Conservation (phyloP, 73 alveolate species). For the Paramecium sexaurelia region DNA sequence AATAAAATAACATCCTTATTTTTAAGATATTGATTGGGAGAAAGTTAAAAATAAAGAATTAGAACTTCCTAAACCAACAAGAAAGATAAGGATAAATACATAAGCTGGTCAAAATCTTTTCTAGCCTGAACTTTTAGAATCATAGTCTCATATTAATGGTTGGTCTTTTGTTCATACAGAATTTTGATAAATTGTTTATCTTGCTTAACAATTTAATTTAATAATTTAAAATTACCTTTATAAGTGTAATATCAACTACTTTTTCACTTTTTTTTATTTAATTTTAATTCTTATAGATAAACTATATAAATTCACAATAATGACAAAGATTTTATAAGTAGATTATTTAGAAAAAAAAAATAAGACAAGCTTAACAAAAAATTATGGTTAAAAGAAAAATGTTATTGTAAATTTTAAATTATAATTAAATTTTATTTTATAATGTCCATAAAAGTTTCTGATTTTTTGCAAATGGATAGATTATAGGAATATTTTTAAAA, state of each 20-base stretch:
- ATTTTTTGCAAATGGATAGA: not conserved
- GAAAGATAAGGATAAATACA: constrained; percentile 57
- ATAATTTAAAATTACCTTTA: not conserved
- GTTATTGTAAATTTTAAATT: no score
- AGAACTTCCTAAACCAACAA: constrained; percentile 41
- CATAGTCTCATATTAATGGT: not conserved
- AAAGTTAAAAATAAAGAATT: constrained; percentile 63
- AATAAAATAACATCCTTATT: not conserved
- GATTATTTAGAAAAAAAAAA: no score
- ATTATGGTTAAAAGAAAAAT: no score
- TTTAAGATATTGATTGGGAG: constrained; percentile 7
- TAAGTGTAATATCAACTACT: no score
- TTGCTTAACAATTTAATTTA: not conserved
- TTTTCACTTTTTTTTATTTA: no score
- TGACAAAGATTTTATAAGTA: no score
- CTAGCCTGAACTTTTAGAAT: not conserved
- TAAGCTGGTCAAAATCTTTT: constrained; percentile 37
- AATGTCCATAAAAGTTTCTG: constrained; percentile 4
- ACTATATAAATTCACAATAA: no score
- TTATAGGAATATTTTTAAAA: not conserved
- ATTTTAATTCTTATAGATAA: no score
- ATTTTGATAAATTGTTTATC: not conserved
- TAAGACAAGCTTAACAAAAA: no score
- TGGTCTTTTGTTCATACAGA: constrained; percentile 10
- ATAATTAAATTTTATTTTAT: not conserved